Base-by-base conservation (phyloP, 495 filamentous ascomycete species). In the Parathielavia appendiculata region DNA sequence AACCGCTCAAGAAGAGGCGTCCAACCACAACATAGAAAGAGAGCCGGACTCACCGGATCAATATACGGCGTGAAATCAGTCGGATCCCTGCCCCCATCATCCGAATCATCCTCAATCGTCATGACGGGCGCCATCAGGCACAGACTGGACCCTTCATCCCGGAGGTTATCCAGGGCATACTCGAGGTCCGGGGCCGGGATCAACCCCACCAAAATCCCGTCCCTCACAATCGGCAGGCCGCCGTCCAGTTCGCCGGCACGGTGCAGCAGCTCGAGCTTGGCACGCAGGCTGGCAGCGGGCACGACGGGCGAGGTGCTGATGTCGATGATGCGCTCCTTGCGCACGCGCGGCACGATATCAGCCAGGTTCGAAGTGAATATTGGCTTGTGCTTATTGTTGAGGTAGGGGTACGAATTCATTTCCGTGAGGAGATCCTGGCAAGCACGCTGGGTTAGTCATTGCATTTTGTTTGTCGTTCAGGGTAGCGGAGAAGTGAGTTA, bases 161-260 rank as follows among this genome's bases (percentile, higher is more conserved):
- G 79, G 2, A 98, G 81, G 43, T 81, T 85, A 64, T 98, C 93
- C 9, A 98, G 75, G 2, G 89, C 93, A 66, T 90, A 98, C 68
- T 97, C 92, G 12, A 98, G 81, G 69, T 98, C 93, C 0, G 93
- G 92, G 1, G 89, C 92, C 0, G 93, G 92, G 45, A 98, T 97
- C 44, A 98, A 75, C 6, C 93, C 93, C 23, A 92, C 86, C 1
- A 98, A 78, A n/a, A 92, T 73, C 5, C 81, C 83, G 56, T 95
- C 73, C 23, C 87, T 81, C 17, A 98, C 65, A 36, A 98, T 90
- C 1, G 93, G 91, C 49, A 98, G 78, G 5, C 93, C 92, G 12
- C 93, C 88, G 66, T 98, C 93, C 6, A 97, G 77, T 71, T 98
- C 92, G 39, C 93, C 93, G 0, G 86, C 87, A 71, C 81, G 81